phyloP scores from a whole-genome alignment of 768 basidiomycete genomes.

The Phaeolepiota aurea region DNA sequence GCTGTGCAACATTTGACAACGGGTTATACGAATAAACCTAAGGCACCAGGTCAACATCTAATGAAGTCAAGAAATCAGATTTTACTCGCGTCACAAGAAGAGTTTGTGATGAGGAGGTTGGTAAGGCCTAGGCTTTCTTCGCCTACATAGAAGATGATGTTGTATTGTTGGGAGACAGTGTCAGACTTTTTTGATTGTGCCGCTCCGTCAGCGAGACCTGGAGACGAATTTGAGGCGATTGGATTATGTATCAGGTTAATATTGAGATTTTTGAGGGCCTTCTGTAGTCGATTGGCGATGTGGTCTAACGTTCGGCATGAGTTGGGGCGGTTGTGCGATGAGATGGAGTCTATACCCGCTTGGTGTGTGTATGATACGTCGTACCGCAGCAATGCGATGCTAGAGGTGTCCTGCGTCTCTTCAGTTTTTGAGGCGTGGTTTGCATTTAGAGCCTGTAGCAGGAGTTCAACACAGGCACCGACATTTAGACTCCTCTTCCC shows the following conservation, averaged over 20 bases:
- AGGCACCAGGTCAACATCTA: neutral
- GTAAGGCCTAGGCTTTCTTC: conserved; percentile 72
- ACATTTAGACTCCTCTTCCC: conserved; percentile 64
- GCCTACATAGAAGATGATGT: conserved; percentile 53
- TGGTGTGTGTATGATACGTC: conserved; percentile 74
- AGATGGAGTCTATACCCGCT: conserved; percentile 35
- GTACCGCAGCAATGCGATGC: conserved; percentile 49
- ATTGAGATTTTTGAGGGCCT: conserved; percentile 13
- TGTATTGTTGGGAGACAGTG: conserved; percentile 1
- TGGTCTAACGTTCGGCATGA: conserved; percentile 16
- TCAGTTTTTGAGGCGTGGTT: conserved; percentile 7
- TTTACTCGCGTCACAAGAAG: conserved; percentile 45
- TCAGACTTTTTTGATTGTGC: conserved; percentile 4
- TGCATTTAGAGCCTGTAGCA: conserved; percentile 12
- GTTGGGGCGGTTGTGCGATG: neutral
- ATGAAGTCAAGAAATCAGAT: neutral
- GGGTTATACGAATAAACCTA: conserved; percentile 82
- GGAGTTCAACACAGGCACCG: conserved; percentile 30
- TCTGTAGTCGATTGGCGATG: conserved; percentile 15
- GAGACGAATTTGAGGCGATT: conserved; percentile 15
- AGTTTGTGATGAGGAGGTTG: conserved; percentile 82
- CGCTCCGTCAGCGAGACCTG: neutral
- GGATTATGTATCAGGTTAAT: conserved; percentile 27
- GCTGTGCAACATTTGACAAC: conserved; percentile 25
- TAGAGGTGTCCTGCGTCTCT: neutral